A percentile compares a stretch with the other conserved stretches of the same genome.
Evolutionary conservation across 1,284 basidiomycete species (phyloP).

Genomic region (Exobasidium cylindrosporum): DNA sequence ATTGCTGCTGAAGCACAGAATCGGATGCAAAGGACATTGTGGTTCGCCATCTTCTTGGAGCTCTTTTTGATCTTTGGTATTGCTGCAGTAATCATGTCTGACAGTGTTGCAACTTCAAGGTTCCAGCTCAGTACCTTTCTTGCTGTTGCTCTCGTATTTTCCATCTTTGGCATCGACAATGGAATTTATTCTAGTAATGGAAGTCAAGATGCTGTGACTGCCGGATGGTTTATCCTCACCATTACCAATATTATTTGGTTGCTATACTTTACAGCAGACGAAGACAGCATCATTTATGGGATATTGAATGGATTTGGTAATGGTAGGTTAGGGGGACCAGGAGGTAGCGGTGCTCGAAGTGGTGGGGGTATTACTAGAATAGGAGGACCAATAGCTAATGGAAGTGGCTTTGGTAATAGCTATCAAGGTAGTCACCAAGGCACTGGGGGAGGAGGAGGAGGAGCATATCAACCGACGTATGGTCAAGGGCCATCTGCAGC

Average conservation of each 20-base stretch:
- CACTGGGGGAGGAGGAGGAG: constrained; percentile 15
- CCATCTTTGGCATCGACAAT: constrained; percentile 64
- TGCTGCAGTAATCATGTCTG: constrained; percentile 75
- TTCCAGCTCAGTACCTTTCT: not conserved
- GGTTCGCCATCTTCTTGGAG: constrained; percentile 88
- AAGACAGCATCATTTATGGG: constrained; percentile 77
- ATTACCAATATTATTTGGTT: constrained; percentile 86
- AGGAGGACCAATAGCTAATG: constrained; percentile 21
- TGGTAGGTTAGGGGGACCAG: constrained; percentile 76
- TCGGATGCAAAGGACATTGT: constrained; percentile 60
- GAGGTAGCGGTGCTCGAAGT: constrained; percentile 59
- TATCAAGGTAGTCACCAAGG: constrained; percentile 28
- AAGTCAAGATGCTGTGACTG: constrained; percentile 67
- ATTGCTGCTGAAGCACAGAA: constrained; percentile 38
- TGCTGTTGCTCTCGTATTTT: constrained; percentile 8
- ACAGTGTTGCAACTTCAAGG: constrained; percentile 77
- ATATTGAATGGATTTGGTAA: constrained; percentile 82
- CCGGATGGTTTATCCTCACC: constrained; percentile 87
- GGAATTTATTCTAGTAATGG: constrained; percentile 38
- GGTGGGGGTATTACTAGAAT: constrained; percentile 13
- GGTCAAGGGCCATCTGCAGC: constrained; percentile 44
- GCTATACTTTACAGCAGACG: constrained; percentile 91
- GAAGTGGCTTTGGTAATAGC: constrained; percentile 26
- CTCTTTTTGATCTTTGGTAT: constrained; percentile 77
- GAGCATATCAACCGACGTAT: constrained; percentile 45